phyloP scores from a whole-genome alignment of 257 asterid species.

The Agastache rugosa region DNA sequence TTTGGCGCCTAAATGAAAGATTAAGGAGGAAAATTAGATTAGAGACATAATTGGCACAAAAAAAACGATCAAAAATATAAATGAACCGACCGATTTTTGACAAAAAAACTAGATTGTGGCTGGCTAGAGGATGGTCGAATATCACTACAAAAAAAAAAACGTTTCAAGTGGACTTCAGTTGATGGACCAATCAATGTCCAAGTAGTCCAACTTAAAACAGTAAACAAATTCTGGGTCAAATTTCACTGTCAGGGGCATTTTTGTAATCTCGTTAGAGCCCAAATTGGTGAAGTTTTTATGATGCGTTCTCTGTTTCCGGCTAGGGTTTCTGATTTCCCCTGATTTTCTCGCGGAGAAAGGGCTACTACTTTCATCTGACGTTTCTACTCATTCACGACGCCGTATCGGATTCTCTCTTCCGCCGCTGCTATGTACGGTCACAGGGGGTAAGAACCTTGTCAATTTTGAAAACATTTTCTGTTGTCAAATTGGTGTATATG shows the following conservation, averaged over 20 bases:
- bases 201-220: neutral
- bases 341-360: neutral
- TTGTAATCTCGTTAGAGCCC: neutral
- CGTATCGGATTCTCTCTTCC: slow-evolving; percentile 4
- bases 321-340: slow-evolving; percentile 22
- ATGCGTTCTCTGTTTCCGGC: neutral
- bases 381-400: neutral
- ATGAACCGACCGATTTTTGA: no score
- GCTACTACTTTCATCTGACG: neutral
- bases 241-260: neutral
- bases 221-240: neutral
- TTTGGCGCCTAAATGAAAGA: no score
- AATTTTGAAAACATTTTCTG: neutral
- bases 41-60: no score
- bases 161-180: no score
- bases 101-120: no score
- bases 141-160: no score
- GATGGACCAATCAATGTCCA: neutral
- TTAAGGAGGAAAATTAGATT: no score
- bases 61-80: no score
- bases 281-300: neutral
- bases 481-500: neutral
- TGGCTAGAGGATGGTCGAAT: no score
- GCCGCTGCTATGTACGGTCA: slow-evolving; percentile 36
- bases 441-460: slow-evolving; percentile 27